phyloP scores from a whole-genome alignment of 305 asterid genomes.

The Fraxinus albicans region DNA sequence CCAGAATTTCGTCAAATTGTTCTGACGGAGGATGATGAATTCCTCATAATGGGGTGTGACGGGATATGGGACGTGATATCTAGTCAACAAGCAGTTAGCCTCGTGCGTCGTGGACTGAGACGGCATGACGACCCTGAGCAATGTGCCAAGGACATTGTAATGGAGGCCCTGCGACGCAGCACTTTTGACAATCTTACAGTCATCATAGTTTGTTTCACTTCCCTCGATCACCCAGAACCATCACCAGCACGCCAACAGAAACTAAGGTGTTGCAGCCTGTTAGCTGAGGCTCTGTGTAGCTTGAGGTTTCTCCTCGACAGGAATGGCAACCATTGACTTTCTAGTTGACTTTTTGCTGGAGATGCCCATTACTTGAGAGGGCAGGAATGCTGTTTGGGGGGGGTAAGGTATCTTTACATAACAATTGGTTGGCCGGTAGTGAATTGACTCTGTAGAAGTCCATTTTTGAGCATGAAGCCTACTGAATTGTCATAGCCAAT shows the following conservation, averaged over 20 bases:
- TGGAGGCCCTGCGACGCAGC: conserved; percentile 65
- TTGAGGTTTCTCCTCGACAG: conserved; percentile 55
- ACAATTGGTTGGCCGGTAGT: conserved; percentile 41
- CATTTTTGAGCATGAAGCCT: conserved; percentile 7
- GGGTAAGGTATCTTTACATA: conserved; percentile 35
- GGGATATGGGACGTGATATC: conserved; percentile 83
- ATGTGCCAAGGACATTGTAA: conserved; percentile 75
- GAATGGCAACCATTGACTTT: conserved; percentile 32
- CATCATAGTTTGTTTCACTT: conserved; percentile 56
- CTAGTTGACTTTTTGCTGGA: neutral
- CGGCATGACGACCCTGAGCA: conserved; percentile 77
- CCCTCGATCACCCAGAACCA: conserved; percentile 41
- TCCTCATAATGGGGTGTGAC: conserved; percentile 75
- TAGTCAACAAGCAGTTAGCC: conserved; percentile 74
- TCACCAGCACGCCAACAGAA: conserved; percentile 34
- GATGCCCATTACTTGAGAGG: conserved; percentile 19
- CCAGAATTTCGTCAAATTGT: conserved; percentile 60
- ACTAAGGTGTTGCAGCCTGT: conserved; percentile 58
- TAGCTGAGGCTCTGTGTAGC: conserved; percentile 68
- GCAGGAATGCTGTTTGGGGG: conserved; percentile 27
- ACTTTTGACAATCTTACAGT: conserved; percentile 74
- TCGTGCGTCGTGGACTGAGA: conserved; percentile 62
- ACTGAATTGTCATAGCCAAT: neutral
- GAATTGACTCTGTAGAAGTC: conserved; percentile 15
- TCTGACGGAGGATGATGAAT: conserved; percentile 71